Base-by-base conservation (phyloP, 495 filamentous ascomycete genomes). In the Cercophora newfieldiana region DNA sequence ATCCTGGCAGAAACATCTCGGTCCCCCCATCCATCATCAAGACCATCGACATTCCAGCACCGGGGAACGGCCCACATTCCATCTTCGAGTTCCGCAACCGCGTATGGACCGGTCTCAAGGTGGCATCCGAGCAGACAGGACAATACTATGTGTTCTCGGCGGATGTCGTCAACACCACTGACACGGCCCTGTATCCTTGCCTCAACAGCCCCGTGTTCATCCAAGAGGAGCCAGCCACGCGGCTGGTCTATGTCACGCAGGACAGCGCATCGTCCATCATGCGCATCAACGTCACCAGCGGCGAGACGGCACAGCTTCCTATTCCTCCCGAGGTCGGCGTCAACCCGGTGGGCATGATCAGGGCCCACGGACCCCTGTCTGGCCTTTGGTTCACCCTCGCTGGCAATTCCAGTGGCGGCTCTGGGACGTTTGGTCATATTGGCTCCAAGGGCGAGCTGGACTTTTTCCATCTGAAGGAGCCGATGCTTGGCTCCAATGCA, bases 141-240 rank as follows among this genome's bases (percentile, higher is more conserved):
- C 0, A 50, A 12, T 61, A 50, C 59, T 61, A 61, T 44, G 59
- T 28, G 12, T 61, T 61, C 59, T 61, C 59, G 21, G 59, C 59
- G 7, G 37, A 50, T 44, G 14, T 61, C 24, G 37, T 6, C 59
- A 61, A 61, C 59, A 28, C 59, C 44, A 18, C 37, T 22, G 59
- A 61, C 37, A 51, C 59, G 7, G 26, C 28, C 44, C 26, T 61
- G 10, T 61, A 61, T 44, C 59, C 59, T 10, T 61, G 59, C 59
- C 37, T 49, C 37, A 50, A 61, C 44, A 61, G 59, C 37, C 59
- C 59, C 14, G 59, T 61, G 22, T 61, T 61, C 47, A 61, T 61
- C 59, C 44, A 50, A 14, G 19, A 61, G 22, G 59, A 61, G 8
- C 59, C 59, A 16, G 21, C 59, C 18, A 50, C 59, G 7, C 1